Base-by-base conservation (phyloP, 2,329 filamentous ascomycete species). In the Phialophora verrucosa region DNA sequence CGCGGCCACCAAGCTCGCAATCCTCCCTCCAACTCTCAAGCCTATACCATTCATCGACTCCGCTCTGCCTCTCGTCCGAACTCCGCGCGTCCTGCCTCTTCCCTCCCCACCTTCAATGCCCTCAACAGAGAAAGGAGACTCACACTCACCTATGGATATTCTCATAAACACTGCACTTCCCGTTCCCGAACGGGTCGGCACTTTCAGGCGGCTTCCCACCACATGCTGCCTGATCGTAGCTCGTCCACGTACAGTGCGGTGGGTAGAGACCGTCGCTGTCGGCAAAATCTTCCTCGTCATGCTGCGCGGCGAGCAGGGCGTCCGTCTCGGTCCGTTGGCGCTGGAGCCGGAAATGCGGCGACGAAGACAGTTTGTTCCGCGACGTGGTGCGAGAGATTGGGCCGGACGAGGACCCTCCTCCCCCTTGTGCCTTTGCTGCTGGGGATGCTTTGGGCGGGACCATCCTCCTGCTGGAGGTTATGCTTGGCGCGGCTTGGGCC, bases 181-280 rank as follows among this genome's bases (percentile, higher is more conserved):
- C 59, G 38, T 69, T 69, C 20, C 63, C 49, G 54, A 70, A 73
- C 8, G 67, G 61, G 61, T 72, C 69, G n/a, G 71, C 67, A 14
- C 55, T 60, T 5, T 44, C 53, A 17, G 70, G 71, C 27, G 68
- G 66, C 10, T 65, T 59, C 2, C 29, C 60, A 29, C 49, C 49
- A 29, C 32, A 14, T 8, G 20, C 20, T n/a, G 23, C 25, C 59
- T 61, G 59, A 20, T 69, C 59, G 31, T 64, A 62, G 49, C 66
- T 67, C 42, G 72, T 73, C 70, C 69, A 73, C 14, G 65, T 67
- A 56, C 67, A 70, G 50, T 73, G 53, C 3, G 72, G 72, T 4
- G 72, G 72, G 59, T 73, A 73, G 25, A 73, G 65, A 6, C 72
- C 72, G 55, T 73, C 70, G 32, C 66, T 70, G 61, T 73, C 72